These are phyloP conservation scores for Neocallimastix lanati DNA, from an alignment of 192 early-diverging fungal genomes.

Conservation along the genomic window DNA sequence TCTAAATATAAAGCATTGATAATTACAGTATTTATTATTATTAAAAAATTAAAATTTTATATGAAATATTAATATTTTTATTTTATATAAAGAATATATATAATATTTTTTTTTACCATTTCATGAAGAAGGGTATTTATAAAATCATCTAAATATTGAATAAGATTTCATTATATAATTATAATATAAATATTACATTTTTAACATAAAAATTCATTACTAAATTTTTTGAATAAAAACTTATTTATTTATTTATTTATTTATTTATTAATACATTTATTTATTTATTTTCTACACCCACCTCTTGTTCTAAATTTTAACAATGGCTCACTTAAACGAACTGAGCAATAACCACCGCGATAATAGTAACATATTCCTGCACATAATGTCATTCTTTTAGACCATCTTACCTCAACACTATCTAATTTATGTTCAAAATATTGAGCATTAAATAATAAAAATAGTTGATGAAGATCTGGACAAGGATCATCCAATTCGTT, in stretches of 20 bases:
- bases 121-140: conserved; percentile 48
- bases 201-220: too few relatives aligned
- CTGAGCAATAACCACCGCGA: conserved; percentile 19
- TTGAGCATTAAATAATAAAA: conserved; percentile 5
- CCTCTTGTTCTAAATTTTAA: conserved; percentile 38
- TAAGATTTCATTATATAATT: too few relatives aligned
- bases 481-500: neutral
- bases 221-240: too few relatives aligned
- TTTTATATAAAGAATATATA: too few relatives aligned
- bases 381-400: conserved; percentile 30
- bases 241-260: too few relatives aligned
- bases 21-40: too few relatives aligned
- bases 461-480: conserved; percentile 1
- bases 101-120: conserved; percentile 17
- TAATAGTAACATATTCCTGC: conserved; percentile 37
- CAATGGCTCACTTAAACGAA: conserved; percentile 38
- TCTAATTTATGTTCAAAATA: conserved; percentile 31
- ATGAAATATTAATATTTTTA: too few relatives aligned
- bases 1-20: neutral
- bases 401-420: conserved; percentile 37
- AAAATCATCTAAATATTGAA: conserved; percentile 22
- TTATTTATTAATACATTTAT: too few relatives aligned
- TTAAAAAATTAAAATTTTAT: too few relatives aligned
- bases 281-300: neutral
- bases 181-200: too few relatives aligned